Evolutionary conservation across 2,329 filamentous ascomycete genomes (phyloP), one percentile per base, ranked within the genome.

Genomic region (Anisogramma anomala): DNA sequence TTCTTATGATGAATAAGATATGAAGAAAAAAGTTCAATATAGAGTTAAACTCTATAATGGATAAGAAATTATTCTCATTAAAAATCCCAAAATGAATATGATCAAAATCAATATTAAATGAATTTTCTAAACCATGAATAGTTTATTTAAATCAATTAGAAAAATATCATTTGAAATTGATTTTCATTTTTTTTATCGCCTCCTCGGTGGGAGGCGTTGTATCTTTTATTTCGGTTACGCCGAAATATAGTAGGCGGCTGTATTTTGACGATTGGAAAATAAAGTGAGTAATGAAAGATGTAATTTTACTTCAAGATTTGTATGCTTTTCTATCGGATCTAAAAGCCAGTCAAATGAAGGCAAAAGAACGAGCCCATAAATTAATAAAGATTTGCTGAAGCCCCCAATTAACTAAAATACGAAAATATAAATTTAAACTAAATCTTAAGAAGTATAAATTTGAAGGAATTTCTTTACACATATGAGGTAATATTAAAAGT

Each of bases 381-480:
- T 45, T 27, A 32, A 31, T 42, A 27, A 27, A 34, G n/a, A 22
- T 22, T 14, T 34, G 22, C 11, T 34, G 18, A n/a, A 34, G 13
- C 14, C 14, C 9, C 4, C 18, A 34, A 34, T 22, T 34, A 13
- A 22, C 18, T 22, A 22, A n/a, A n/a, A 22, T 34, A 22, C 32
- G 32, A 13, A 34, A 34, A 44, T 43, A 33, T 30, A 40, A 31
- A 45, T 42, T 47, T 38, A 47, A 39, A 45, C 44, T 39, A 39
- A 48, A 42, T 49, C 33, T 49, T 43, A 49, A 43, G 37, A 47
- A 39, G 31, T 47, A 47, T 45, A 45, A 45, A 42, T 47, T 45
- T 31, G 36, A 49, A 38, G 41, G 46, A 37, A 40, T 41, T 39
- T 46, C 46, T 42, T 39, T 46, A 45, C 36, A 37, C 42, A 44